Conservation (phyloP, 2,329 filamentous ascomycete genomes). For the Coniella vitis region DNA sequence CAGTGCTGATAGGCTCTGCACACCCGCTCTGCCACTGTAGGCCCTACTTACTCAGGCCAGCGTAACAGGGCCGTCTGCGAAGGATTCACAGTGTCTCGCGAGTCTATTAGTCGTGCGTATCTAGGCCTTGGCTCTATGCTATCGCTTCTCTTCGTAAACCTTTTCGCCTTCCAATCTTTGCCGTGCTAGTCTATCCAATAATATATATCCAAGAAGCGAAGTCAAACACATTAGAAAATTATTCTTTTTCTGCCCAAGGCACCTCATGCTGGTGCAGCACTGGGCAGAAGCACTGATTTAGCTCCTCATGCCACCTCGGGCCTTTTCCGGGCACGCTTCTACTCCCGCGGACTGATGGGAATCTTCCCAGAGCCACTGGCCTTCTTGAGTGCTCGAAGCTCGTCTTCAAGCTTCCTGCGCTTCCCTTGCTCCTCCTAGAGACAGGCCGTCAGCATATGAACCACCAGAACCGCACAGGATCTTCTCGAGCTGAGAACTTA, state of each 20-base stretch:
- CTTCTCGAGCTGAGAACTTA: slow-evolving; percentile 26
- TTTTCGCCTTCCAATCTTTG: not conserved
- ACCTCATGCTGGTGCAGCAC: slow-evolving; percentile 6
- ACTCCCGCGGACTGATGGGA: slow-evolving; percentile 33
- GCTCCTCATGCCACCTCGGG: not conserved
- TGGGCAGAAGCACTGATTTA: not conserved
- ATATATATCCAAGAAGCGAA: slow-evolving; percentile 12
- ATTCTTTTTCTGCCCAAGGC: too few species aligned
- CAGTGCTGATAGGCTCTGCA: not conserved
- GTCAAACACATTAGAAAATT: slow-evolving; percentile 7
- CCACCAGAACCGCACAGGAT: not conserved
- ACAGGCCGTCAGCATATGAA: slow-evolving; percentile 23
- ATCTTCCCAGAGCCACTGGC: slow-evolving; percentile 36
- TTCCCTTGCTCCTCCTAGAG: slow-evolving; percentile 43
- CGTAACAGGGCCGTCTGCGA: too few species aligned
- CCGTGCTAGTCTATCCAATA: not conserved
- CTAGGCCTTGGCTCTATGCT: not conserved
- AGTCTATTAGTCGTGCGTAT: not conserved
- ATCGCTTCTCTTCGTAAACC: not conserved
- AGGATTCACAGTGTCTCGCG: not conserved
- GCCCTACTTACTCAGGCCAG: too few species aligned
- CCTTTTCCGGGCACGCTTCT: not conserved
- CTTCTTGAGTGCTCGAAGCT: slow-evolving; percentile 38
- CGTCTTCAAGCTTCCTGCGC: slow-evolving; percentile 44
- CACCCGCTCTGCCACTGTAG: too few species aligned